phyloP scores from a whole-genome alignment of 176 grass and related monocot genomes.

The Triticum turgidum region DNA sequence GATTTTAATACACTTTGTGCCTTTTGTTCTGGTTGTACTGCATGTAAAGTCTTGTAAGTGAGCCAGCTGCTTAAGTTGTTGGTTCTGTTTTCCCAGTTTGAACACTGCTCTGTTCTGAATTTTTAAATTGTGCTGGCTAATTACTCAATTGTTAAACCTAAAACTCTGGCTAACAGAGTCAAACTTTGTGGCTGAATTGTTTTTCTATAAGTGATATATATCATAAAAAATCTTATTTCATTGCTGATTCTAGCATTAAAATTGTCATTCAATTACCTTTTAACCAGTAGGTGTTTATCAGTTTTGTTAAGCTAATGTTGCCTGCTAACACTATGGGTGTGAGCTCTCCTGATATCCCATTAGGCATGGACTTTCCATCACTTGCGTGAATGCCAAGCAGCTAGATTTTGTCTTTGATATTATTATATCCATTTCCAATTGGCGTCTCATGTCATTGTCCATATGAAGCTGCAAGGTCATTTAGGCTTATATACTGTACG shows the following conservation, averaged over 20 bases:
- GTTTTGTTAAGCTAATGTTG: slow-evolving; percentile 8
- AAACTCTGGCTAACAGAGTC: not conserved
- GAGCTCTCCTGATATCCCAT: not conserved
- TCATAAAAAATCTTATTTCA: not conserved
- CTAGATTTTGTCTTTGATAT: not conserved
- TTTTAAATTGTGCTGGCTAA: not conserved
- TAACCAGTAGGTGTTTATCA: not conserved
- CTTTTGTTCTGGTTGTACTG: not conserved
- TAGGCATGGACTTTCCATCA: not conserved
- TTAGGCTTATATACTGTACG: not conserved
- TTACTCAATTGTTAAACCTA: not conserved
- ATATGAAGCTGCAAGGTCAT: slow-evolving; percentile 5
- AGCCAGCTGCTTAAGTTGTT: not conserved
- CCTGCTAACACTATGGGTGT: not conserved
- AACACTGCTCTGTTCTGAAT: not conserved
- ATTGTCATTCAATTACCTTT: slow-evolving; percentile 2
- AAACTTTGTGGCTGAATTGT: not conserved
- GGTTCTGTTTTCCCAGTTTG: not conserved
- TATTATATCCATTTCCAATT: slow-evolving; percentile 3
- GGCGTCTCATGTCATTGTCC: not conserved
- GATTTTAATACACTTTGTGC: not conserved
- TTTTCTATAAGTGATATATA: not conserved
- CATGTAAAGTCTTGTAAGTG: not conserved
- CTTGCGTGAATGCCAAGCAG: not conserved
- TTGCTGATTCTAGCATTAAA: slow-evolving; percentile 9